These are phyloP conservation scores for Pterulicium gracile DNA, from an alignment of 1,284 basidiomycete species.

Conservation along the genomic window DNA sequence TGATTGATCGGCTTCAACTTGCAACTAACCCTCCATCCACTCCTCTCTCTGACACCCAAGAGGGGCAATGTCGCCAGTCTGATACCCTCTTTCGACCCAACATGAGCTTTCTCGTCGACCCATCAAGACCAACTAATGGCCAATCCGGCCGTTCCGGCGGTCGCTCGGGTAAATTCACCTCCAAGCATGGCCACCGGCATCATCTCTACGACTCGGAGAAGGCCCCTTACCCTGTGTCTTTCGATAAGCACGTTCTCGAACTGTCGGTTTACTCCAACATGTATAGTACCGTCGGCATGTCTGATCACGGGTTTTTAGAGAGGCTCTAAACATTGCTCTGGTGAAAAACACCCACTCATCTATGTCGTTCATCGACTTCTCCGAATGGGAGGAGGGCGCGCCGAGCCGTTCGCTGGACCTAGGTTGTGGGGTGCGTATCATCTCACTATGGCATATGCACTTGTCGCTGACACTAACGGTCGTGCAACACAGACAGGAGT, in stretches of 20 bases:
- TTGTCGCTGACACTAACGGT: neutral
- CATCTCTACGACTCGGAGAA: constrained; percentile 62
- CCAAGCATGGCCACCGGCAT: constrained; percentile 49
- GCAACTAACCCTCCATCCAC: neutral
- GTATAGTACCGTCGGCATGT: neutral
- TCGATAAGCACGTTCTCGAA: constrained; percentile 30
- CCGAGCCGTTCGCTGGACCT: constrained; percentile 34
- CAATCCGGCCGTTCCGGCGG: constrained; percentile 14
- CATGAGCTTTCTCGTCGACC: constrained; percentile 16
- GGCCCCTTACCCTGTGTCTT: constrained; percentile 44
- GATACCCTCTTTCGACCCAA: constrained; percentile 13
- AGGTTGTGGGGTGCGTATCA: constrained; percentile 52
- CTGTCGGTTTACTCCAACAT: neutral
- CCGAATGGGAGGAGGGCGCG: neutral
- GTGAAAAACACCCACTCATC: neutral
- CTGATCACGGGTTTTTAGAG: neutral
- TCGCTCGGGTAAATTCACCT: constrained; percentile 34
- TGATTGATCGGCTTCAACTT: neutral
- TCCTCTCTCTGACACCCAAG: neutral
- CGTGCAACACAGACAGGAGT: constrained; percentile 39
- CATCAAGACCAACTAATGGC: constrained; percentile 42
- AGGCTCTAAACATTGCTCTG: neutral
- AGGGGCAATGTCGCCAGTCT: neutral
- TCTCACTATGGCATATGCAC: neutral
- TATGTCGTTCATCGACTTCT: neutral